phyloP scores from a whole-genome alignment of 176 grass and related monocot species.

The Ampelocalamus luodianensis region DNA sequence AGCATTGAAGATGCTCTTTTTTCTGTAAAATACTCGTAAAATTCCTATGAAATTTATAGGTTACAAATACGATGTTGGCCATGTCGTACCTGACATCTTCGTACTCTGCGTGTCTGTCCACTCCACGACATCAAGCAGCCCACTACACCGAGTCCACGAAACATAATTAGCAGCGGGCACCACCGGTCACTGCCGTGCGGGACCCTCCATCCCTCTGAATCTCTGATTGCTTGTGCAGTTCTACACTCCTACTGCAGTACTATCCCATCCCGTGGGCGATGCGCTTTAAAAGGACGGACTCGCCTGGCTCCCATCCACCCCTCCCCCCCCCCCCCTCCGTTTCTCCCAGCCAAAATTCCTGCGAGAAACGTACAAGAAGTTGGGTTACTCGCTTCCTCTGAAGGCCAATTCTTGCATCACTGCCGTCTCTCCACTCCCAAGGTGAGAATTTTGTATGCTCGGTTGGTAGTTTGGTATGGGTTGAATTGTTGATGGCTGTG shows the following conservation, averaged over 20 bases:
- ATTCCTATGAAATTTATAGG: background rate
- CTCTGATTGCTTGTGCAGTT: slow-evolving; percentile 12
- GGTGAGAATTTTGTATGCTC: slow-evolving; percentile 44
- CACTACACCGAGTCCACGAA: background rate
- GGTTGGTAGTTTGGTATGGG: background rate
- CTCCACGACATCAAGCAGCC: background rate
- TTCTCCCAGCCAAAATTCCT: background rate
- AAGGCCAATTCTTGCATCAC: background rate
- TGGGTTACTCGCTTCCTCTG: background rate
- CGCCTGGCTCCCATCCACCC: background rate
- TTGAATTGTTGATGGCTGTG: background rate
- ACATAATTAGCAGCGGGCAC: background rate
- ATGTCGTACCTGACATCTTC: background rate
- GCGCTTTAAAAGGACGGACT: slow-evolving; percentile 51
- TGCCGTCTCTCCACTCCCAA: background rate
- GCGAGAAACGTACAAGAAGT: background rate
- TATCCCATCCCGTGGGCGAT: background rate
- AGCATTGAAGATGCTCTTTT: background rate
- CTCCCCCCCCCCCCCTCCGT: background rate
- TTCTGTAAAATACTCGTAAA: background rate
- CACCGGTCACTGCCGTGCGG: background rate
- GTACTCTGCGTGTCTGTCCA: background rate
- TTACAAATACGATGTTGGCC: background rate
- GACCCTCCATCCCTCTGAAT: background rate
- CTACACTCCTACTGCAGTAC: background rate